These are phyloP conservation scores for Boletellus deceptivus DNA, from an alignment of 1,284 basidiomycete species.

Conservation along the genomic window DNA sequence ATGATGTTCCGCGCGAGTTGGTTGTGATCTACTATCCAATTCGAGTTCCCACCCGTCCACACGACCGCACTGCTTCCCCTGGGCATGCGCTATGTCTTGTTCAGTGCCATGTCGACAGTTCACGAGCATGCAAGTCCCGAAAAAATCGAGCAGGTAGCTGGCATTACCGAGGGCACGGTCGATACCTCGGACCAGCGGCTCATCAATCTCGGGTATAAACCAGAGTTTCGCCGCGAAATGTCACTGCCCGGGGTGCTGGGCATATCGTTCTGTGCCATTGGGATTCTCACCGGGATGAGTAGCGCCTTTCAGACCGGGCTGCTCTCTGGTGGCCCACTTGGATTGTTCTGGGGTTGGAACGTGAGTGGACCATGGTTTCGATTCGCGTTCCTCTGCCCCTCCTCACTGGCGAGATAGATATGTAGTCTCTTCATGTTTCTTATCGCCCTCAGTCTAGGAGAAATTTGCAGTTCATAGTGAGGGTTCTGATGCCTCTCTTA, in stretches of 20 bases:
- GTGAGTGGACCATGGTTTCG: conserved; percentile 33
- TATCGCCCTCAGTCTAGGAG: conserved; percentile 55
- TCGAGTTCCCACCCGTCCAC: conserved; percentile 5
- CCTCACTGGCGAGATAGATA: conserved; percentile 36
- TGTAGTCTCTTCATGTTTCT: conserved; percentile 61
- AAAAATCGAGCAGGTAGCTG: conserved; percentile 14
- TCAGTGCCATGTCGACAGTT: conserved; percentile 11
- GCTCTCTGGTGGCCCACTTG: conserved; percentile 58
- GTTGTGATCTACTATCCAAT: no score
- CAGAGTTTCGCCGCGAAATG: conserved; percentile 57
- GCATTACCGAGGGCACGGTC: not conserved
- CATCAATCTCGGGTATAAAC: conserved; percentile 53
- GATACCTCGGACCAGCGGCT: conserved; percentile 42
- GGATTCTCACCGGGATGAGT: conserved; percentile 60
- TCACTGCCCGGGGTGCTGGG: conserved; percentile 57
- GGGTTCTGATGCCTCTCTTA: conserved; percentile 15
- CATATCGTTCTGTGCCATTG: conserved; percentile 62
- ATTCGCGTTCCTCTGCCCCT: not conserved
- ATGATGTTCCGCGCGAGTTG: no score
- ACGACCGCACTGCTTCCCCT: conserved; percentile 2
- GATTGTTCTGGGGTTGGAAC: conserved; percentile 67
- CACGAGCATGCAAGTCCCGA: conserved; percentile 2
- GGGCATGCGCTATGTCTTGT: not conserved
- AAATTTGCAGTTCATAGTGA: conserved; percentile 60
- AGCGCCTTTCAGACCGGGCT: conserved; percentile 58